phyloP scores from a whole-genome alignment of 805 yeast genomes.

The Cyberlindnera euphorbiiphila region DNA sequence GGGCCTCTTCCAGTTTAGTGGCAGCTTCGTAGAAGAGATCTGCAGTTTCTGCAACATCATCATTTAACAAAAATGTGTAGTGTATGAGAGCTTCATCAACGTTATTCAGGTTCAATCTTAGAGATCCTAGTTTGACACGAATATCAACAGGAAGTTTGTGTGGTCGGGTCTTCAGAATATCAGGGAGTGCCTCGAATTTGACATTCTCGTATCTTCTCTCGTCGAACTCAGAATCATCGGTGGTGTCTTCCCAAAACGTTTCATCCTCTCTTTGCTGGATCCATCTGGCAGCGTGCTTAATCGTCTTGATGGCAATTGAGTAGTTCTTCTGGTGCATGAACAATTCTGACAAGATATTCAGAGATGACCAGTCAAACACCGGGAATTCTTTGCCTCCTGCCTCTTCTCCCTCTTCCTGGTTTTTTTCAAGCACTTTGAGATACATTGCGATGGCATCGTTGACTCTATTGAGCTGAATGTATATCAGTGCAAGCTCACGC shows the following conservation, averaged over 20 bases:
- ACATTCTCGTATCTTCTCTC: constrained; percentile 51
- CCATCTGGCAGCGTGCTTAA: constrained; percentile 79
- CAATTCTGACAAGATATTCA: constrained; percentile 79
- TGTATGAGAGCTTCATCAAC: constrained; percentile 71
- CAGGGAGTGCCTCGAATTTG: constrained; percentile 38
- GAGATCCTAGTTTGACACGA: constrained; percentile 71
- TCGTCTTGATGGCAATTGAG: constrained; percentile 56
- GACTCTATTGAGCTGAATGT: constrained; percentile 50
- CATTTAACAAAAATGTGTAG: constrained; percentile 53
- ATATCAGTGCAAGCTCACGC: constrained; percentile 53
- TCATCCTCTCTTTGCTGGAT: constrained; percentile 62
- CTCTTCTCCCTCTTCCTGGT: constrained; percentile 30
- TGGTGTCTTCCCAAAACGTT: constrained; percentile 40
- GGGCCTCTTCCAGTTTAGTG: constrained; percentile 60
- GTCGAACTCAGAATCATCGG: constrained; percentile 83
- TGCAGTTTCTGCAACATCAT: constrained; percentile 54
- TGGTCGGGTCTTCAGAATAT: constrained; percentile 34
- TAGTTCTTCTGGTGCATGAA: constrained; percentile 67
- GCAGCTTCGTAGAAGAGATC: constrained; percentile 82
- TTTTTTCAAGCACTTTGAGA: constrained; percentile 56
- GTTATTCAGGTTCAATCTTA: constrained; percentile 63
- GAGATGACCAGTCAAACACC: constrained; percentile 80
- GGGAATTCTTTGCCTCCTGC: constrained; percentile 35
- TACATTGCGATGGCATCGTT: constrained; percentile 75
- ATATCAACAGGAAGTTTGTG: constrained; percentile 79